A percentile compares a stretch with the other conserved stretches of the same genome.
Conservation (phyloP, 129 eudicot genomes). For the Calendula officinalis region DNA sequence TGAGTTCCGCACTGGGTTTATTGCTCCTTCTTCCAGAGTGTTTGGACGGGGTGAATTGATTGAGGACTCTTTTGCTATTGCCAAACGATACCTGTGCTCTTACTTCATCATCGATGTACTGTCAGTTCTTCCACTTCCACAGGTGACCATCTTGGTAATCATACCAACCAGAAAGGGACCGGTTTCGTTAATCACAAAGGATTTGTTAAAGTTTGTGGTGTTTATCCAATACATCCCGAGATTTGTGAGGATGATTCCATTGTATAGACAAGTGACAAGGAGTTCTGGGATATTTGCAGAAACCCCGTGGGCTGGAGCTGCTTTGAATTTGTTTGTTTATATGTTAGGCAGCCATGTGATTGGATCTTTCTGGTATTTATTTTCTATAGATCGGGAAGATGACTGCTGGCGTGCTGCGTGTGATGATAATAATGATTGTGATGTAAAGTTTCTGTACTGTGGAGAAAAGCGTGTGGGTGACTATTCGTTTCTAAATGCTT, state of each 20-base stretch:
- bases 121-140: conserved; percentile 83
- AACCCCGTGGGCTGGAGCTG: conserved; percentile 97
- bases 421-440: neutral
- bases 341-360: conserved; percentile 86
- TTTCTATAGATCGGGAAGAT: conserved; percentile 63
- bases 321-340: conserved; percentile 70
- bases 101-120: conserved; percentile 67
- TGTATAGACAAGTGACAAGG: conserved; percentile 63
- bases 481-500: conserved; percentile 27
- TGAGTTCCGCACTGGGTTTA: conserved; percentile 74
- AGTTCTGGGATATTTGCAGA: conserved; percentile 71
- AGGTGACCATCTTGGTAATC: conserved; percentile 49
- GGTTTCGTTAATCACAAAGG: conserved; percentile 50
- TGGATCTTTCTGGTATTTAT: conserved; percentile 67
- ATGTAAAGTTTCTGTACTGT: conserved; percentile 39
- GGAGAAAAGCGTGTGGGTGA: conserved; percentile 16
- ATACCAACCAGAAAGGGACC: conserved; percentile 39
- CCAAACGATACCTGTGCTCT: conserved; percentile 56
- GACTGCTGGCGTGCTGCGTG: conserved; percentile 67
- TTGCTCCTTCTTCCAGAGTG: conserved; percentile 69
- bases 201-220: conserved; percentile 57
- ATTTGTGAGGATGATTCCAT: conserved; percentile 55
- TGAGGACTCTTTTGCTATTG: conserved; percentile 59
- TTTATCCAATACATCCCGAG: conserved; percentile 66
- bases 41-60: conserved; percentile 77